phyloP scores from a whole-genome alignment of 352 stramenopile species.

The Phytopythium aichiense region DNA sequence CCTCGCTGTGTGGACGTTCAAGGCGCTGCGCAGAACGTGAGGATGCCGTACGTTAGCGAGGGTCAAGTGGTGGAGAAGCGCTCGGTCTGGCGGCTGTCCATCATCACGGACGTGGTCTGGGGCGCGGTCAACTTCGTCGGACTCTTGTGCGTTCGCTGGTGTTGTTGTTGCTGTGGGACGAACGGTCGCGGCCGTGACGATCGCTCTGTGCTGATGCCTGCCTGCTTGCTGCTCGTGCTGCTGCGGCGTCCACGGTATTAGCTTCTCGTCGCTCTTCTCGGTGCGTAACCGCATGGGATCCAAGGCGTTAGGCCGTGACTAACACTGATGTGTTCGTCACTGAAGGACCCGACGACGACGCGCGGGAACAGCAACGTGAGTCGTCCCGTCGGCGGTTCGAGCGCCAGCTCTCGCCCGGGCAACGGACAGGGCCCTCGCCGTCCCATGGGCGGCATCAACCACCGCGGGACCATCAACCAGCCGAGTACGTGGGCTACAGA shows the following conservation, averaged over 20 bases:
- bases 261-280: slow-evolving; percentile 54
- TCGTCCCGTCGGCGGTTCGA: slow-evolving; percentile 9
- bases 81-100: slow-evolving; percentile 59
- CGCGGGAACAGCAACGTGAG: slow-evolving; percentile 31
- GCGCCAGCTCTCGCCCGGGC: slow-evolving; percentile 14
- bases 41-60: slow-evolving; percentile 61
- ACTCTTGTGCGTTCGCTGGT: slow-evolving; percentile 58
- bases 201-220: background rate
- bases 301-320: background rate
- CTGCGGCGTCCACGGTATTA: slow-evolving; percentile 2
- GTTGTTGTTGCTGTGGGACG: background rate
- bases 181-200: background rate
- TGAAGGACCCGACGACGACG: slow-evolving; percentile 41
- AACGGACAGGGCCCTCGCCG: slow-evolving; percentile 27
- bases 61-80: slow-evolving; percentile 67
- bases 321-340: slow-evolving; percentile 4
- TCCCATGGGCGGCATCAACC: slow-evolving; percentile 55
- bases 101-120: slow-evolving; percentile 71
- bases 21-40: background rate
- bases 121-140: slow-evolving; percentile 68
- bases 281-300: slow-evolving; percentile 15
- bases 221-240: background rate
- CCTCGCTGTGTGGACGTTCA: background rate
- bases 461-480: slow-evolving; percentile 48
- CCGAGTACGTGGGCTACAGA: slow-evolving; percentile 30